Evolutionary conservation across 176 grass and related monocot species (phyloP).

Genomic region (Poa annua): DNA sequence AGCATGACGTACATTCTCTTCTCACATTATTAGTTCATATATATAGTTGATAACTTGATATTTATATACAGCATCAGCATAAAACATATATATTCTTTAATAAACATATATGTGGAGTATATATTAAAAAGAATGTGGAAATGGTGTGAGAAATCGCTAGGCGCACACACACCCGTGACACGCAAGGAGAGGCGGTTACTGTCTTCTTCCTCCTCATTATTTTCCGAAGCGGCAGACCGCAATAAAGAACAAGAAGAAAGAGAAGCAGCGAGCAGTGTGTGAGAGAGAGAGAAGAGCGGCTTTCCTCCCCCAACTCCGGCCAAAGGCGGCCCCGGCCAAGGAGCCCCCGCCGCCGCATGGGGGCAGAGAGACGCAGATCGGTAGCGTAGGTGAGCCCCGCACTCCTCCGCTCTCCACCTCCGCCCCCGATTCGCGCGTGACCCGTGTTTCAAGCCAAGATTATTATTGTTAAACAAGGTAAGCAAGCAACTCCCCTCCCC

Average conservation of each 20-base stretch:
- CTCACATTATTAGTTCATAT: too few relatives aligned
- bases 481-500: background rate
- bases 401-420: background rate
- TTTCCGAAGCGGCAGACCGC: background rate
- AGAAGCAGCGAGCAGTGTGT: background rate
- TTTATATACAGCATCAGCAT: too few relatives aligned
- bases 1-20: too few relatives aligned
- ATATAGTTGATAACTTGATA: too few relatives aligned
- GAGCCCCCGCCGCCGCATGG: background rate
- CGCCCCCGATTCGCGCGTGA: background rate
- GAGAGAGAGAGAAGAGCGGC: background rate
- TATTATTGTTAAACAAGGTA: background rate
- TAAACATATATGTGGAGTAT: too few relatives aligned
- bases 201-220: background rate
- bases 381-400: constrained; percentile 16
- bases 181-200: background rate
- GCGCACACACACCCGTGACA: background rate
- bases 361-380: background rate
- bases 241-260: background rate
- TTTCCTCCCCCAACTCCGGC: constrained; percentile 7
- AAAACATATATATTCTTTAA: too few relatives aligned
- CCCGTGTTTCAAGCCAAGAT: background rate
- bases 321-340: background rate
- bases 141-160: background rate
- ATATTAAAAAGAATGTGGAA: too few relatives aligned